Conservation (phyloP, 352 stramenopile species). For the Pythium aphanidermatum region DNA sequence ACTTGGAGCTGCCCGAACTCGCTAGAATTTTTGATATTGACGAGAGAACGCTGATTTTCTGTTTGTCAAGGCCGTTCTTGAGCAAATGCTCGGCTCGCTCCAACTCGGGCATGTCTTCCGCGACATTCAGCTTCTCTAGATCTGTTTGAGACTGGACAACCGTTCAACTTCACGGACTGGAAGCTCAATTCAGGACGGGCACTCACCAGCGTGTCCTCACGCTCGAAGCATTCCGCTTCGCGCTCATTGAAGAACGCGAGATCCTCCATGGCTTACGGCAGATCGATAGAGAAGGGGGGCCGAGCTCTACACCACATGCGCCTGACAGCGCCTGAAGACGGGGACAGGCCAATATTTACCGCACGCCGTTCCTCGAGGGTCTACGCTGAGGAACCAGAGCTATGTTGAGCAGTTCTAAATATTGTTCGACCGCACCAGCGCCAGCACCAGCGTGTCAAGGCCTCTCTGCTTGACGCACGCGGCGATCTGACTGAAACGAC, state of each 20-base stretch:
- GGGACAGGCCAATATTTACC: too few species aligned
- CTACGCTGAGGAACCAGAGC: too few species aligned
- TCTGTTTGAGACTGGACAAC: slow-evolving; percentile 62
- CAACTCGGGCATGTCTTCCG: slow-evolving; percentile 81
- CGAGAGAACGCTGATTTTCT: slow-evolving; percentile 72
- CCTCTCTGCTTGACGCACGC: slow-evolving; percentile 1
- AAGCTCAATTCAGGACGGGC: too few species aligned
- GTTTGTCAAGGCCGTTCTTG: slow-evolving; percentile 67
- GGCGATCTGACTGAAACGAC: slow-evolving; percentile 3
- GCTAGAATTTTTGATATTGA: slow-evolving; percentile 67
- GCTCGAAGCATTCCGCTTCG: slow-evolving; percentile 79
- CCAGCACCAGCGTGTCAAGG: neutral
- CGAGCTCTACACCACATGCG: too few species aligned
- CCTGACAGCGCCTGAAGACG: too few species aligned
- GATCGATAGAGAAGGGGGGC: slow-evolving; percentile 2
- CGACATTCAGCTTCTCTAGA: slow-evolving; percentile 80
- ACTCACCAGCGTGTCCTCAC: slow-evolving; percentile 71
- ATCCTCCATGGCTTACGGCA: slow-evolving; percentile 59
- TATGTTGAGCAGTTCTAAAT: too few species aligned
- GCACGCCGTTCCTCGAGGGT: too few species aligned
- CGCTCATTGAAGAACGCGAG: slow-evolving; percentile 79
- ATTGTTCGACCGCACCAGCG: neutral
- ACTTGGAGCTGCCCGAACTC: slow-evolving; percentile 67
- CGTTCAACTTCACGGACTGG: too few species aligned
- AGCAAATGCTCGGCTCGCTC: slow-evolving; percentile 71